Conservation (phyloP, 2,329 filamentous ascomycete genomes). For the Curvularia hawaiiensis region DNA sequence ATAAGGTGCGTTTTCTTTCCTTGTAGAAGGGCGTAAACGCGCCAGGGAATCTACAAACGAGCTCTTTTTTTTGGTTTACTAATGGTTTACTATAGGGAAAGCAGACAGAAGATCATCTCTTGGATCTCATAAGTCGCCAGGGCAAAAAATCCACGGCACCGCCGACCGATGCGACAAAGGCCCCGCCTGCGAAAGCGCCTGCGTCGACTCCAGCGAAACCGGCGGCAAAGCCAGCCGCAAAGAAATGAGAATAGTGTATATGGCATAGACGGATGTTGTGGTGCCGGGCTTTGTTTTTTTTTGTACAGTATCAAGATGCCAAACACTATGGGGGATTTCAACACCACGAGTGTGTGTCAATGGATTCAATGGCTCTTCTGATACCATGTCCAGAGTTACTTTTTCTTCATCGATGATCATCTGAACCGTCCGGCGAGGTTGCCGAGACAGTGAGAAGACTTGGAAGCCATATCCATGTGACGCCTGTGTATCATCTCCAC, state of each 20-base stretch:
- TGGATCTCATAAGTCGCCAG: conserved; percentile 42
- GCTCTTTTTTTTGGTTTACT: conserved; percentile 12
- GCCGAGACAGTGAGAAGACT: background rate
- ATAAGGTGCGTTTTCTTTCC: conserved; percentile 10
- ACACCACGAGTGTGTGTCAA: background rate
- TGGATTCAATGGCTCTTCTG: background rate
- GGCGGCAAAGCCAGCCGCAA: conserved; percentile 19
- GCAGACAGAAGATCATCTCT: conserved; percentile 32
- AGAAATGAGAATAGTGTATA: conserved; percentile 10
- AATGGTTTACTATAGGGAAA: conserved; percentile 15
- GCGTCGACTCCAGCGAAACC: conserved; percentile 14
- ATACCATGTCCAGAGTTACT: background rate
- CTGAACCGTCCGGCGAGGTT: background rate
- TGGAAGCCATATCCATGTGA: background rate
- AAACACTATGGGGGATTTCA: background rate
- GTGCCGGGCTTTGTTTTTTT: background rate
- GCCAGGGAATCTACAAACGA: background rate
- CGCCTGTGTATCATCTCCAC: background rate
- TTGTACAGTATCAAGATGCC: conserved; percentile 3
- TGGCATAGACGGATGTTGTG: background rate
- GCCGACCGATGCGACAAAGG: conserved; percentile 22
- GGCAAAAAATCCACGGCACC: conserved; percentile 17
- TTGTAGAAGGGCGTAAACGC: background rate
- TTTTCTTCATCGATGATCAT: background rate
- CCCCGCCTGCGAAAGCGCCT: conserved; percentile 20